These are phyloP conservation scores for Aspergillus candidus DNA, from an alignment of 2,329 filamentous ascomycete species.

Conservation along the genomic window DNA sequence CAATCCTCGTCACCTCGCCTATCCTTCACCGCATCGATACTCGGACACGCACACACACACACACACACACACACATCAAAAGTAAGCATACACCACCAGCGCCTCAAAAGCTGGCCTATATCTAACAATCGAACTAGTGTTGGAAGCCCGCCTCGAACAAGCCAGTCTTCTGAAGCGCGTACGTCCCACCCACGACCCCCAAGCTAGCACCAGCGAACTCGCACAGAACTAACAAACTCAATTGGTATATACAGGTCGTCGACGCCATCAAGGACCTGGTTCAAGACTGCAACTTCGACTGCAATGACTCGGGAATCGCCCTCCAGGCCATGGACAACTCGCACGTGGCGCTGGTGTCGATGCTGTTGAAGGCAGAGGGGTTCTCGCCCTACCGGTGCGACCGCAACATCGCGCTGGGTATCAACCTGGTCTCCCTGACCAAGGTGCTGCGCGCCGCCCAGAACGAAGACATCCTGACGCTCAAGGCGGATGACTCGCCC, in stretches of 20 bases:
- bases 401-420: slow-evolving; percentile 95
- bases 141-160: slow-evolving; percentile 96
- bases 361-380: slow-evolving; percentile 93
- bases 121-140: slow-evolving; percentile 50
- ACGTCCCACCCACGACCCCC: slow-evolving; percentile 18
- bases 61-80: slow-evolving; percentile 18
- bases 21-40: no score
- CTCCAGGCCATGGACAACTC: slow-evolving; percentile 99
- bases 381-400: slow-evolving; percentile 97
- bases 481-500: slow-evolving; percentile 95
- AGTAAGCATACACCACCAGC: slow-evolving; percentile 20
- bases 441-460: slow-evolving; percentile 94
- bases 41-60: background rate
- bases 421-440: slow-evolving; percentile 93
- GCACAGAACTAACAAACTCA: background rate
- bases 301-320: slow-evolving; percentile 98
- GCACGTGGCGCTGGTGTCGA: slow-evolving; percentile 95
- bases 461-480: slow-evolving; percentile 86
- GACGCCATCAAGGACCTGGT: slow-evolving; percentile 99
- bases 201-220: no score
- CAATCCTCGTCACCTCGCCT: no score
- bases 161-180: slow-evolving; percentile 94
- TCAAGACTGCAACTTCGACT: slow-evolving; percentile 99
- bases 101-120: background rate
- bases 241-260: slow-evolving; percentile 65